Evolutionary conservation across 139 green algal genomes (phyloP), one percentile per base, ranked within the genome.

Genomic region (Picochlorum costavermella): DNA sequence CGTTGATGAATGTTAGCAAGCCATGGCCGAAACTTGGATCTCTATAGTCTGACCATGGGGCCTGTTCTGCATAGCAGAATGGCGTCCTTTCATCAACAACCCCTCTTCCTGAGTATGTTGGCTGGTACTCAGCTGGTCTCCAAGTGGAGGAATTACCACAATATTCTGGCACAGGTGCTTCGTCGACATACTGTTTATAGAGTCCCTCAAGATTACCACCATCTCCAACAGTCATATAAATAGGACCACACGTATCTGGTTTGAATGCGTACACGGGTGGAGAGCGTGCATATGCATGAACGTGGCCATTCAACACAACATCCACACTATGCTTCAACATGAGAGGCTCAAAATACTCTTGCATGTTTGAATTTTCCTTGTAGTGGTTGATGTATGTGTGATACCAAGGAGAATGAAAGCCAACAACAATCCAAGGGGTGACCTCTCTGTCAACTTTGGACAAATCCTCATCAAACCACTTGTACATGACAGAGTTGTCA

Each of bases 351-450:
- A 90, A 74, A 17, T 50, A 40, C 37, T 64, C 12, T 43, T 43
- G 61, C 61, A 67, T 67, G 23, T 58, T 46, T 43, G 43, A 40
- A 36, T 67, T 67, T n/a, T 58, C 61, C 16, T 58, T 55, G 29
- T 59, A 66, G 36, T 66, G 46, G 29, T 56, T 37, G 14, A 55
- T 49, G 16, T 25, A 55, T 30, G 13, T 55, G 31, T 49, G n/a
- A 11, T 58, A 67, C 69, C 83, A 95, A n/a, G 86, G 86, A 5
- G 79, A 83, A 68, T 95, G 87, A 43, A 86, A 64, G 30, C 63
- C 68, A 6, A 80, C 81, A 29, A 94, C 65, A n/a, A 94, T 31
- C 84, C 84, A 94, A 8, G 86, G 86, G 11, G 85, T 92, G 20
- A 65, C 56, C 1, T 13, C 55, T 28, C 82, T 70, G 68, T 92